Evolutionary conservation across 192 early-diverging fungal species (phyloP), one percentile per base, ranked within the genome.

Genomic region (Jimgerdemannia flammicorona): DNA sequence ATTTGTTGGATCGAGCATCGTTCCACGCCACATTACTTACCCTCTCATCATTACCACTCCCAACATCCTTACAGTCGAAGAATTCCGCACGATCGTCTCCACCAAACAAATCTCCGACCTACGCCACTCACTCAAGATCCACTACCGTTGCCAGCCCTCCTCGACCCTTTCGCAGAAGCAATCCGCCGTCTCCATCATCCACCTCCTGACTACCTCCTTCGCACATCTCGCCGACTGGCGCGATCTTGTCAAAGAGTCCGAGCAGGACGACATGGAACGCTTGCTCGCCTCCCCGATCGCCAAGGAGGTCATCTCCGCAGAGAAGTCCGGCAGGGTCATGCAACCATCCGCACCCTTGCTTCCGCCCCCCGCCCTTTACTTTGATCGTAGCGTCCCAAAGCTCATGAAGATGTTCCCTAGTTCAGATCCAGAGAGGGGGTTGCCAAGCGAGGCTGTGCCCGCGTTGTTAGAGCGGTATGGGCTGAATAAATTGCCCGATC

Each of bases 321-420:
- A 79, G 40, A 75, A 75, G 40, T 86, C 82, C 74, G 88, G 29
- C 29, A 67, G 44, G 14, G 76, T 73, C 11, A 41, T 66, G 64
- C 29, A 29, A 29, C 29, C 6, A 59, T 14, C 49, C 49, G 49
- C 49, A 59, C 14, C 49, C 49, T 67, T 74, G 20, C 85, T 78
- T 43, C 85, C 87, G 41, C 84, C 87, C 19, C 79, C 86, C 79
- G 88, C 92, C 4, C 86, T 98, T 11, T 97, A 97, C 86, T 98
- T 96, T 86, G 97, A 99, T 86, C 94, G 97, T 72, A 90, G 92
- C 29, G 87, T 93, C n/a, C 93, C 93, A 68, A 90, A 89, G 69
- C 86, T 97, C 29, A 79, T 90, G 17, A 89, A 91, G 44, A 99
- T 99, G 96, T 99, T 91, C 82, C 84, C 89, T 29, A 92, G 90